phyloP scores from a whole-genome alignment of 2,329 filamentous ascomycete species.

The Fusarium newnesense region DNA sequence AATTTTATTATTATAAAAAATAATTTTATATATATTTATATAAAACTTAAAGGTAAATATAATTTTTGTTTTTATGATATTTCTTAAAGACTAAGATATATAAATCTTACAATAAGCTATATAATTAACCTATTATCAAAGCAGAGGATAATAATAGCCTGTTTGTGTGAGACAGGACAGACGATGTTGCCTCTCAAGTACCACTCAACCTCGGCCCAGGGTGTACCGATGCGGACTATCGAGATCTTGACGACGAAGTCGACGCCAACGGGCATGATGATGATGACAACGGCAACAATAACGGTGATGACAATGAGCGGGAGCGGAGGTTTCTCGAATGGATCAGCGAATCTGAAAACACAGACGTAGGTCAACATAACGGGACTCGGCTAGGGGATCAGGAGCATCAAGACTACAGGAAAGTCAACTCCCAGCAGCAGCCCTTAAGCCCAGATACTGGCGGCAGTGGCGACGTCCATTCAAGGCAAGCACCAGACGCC shows the following conservation, averaged over 20 bases:
- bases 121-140: too few relatives aligned
- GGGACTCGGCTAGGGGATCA: not conserved
- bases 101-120: too few relatives aligned
- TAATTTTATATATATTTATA: too few relatives aligned
- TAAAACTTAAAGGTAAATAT: too few relatives aligned
- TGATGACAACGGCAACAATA: not conserved
- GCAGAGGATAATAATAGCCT: not conserved
- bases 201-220: not conserved
- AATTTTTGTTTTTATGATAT: too few relatives aligned
- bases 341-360: not conserved
- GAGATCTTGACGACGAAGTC: fast-evolving
- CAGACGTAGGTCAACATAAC: fast-evolving
- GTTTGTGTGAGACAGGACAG: fast-evolving
- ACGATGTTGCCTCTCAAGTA: not conserved
- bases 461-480: not conserved
- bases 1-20: too few relatives aligned
- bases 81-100: too few relatives aligned
- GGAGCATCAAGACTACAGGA: not conserved
- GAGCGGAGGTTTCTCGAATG: not conserved
- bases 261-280: not conserved
- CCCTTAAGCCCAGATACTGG: not conserved
- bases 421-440: not conserved
- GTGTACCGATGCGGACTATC: not conserved
- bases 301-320: not conserved
- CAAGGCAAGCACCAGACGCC: not conserved